These are phyloP conservation scores for Ganoderma lucidum DNA, from an alignment of 1,284 basidiomycete species.

Conservation along the genomic window DNA sequence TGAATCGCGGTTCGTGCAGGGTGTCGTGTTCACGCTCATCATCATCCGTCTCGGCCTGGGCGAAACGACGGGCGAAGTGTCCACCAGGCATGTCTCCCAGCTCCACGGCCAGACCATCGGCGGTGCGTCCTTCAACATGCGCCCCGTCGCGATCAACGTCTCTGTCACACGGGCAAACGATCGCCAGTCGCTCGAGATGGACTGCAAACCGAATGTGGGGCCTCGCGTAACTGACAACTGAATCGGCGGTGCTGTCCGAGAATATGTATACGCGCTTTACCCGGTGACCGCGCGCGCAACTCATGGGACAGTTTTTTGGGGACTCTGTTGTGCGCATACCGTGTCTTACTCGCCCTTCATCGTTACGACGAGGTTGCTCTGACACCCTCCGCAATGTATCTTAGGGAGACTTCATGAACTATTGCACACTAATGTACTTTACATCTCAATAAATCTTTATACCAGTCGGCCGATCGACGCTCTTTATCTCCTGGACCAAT, in stretches of 20 bases:
- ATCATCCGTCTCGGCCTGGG: slow-evolving; percentile 30
- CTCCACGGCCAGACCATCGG: slow-evolving; percentile 16
- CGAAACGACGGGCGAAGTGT: slow-evolving; percentile 20
- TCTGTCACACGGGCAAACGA: slow-evolving; percentile 19
- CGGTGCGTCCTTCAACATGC: slow-evolving; percentile 18
- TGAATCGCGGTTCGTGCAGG: slow-evolving; percentile 9
- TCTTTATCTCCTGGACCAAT: too few species aligned
- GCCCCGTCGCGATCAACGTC: slow-evolving; percentile 24
- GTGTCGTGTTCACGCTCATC: slow-evolving; percentile 29
- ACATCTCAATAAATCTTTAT: too few species aligned
- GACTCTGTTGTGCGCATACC: too few species aligned
- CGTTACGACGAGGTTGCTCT: too few species aligned
- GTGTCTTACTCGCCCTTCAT: too few species aligned
- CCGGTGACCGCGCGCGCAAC: too few species aligned
- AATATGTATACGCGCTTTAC: background rate
- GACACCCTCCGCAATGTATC: too few species aligned
- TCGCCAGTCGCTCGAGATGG: slow-evolving; percentile 20
- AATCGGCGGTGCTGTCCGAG: background rate
- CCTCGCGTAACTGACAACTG: slow-evolving; percentile 9
- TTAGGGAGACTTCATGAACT: too few species aligned
- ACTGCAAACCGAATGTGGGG: slow-evolving; percentile 22
- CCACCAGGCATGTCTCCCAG: slow-evolving; percentile 3
- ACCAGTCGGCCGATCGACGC: too few species aligned
- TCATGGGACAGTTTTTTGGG: too few species aligned
- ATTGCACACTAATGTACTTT: too few species aligned